phyloP scores from a whole-genome alignment of 257 asterid genomes.

The Salvia splendens region DNA sequence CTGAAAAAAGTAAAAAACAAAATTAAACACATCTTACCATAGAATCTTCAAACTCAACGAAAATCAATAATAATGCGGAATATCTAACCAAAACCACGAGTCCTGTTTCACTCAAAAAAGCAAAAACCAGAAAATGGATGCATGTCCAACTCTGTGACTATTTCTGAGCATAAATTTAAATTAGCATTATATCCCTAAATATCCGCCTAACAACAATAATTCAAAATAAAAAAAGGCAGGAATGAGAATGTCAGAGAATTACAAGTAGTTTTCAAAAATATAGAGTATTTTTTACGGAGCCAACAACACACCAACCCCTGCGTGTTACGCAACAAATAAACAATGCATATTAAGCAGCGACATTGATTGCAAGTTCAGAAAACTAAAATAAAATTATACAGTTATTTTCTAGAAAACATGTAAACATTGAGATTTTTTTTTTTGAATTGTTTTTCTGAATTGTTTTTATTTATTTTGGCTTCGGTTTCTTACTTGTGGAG shows the following conservation, averaged over 20 bases:
- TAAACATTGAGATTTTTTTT: neutral
- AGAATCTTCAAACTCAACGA: conserved; percentile 5
- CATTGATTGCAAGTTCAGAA: conserved; percentile 23
- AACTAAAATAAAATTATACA: neutral
- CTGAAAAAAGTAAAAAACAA: neutral
- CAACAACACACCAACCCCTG: conserved; percentile 20
- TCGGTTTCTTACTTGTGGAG: conserved; percentile 1
- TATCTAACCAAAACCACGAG: neutral
- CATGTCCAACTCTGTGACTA: neutral
- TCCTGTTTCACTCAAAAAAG: neutral
- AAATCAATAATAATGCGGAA: neutral
- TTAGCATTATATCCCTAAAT: neutral
- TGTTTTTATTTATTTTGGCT: neutral
- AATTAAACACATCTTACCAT: neutral
- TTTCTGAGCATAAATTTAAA: neutral
- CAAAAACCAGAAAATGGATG: neutral
- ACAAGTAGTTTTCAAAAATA: neutral
- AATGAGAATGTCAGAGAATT: conserved; percentile 5
- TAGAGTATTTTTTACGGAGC: neutral
- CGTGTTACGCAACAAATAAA: conserved; percentile 20
- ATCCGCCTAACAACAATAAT: neutral
- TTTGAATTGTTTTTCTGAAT: neutral
- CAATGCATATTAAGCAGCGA: conserved; percentile 19
- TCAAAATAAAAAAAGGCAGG: neutral
- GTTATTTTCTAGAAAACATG: no score